Percentiles rank a stretch among this genome's conserved stretches.
phyloP scores from a whole-genome alignment of 2,329 filamentous ascomycete genomes.

The Clarireedia paspali region DNA sequence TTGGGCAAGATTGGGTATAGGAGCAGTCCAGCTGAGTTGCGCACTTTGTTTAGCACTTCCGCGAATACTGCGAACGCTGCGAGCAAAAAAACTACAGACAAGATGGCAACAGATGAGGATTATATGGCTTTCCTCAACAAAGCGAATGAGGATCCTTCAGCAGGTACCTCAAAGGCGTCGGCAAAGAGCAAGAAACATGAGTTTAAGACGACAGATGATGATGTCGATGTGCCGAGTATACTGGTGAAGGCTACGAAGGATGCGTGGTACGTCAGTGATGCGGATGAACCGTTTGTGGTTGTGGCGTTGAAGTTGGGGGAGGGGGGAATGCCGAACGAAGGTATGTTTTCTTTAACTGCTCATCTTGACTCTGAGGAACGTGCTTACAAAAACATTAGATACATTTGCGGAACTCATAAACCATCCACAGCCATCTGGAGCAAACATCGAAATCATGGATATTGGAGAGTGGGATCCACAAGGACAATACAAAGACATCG shows the following conservation, averaged over 20 bases:
- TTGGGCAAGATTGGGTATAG: not conserved
- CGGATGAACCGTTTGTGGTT: conserved; percentile 77
- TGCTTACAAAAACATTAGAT: conserved; percentile 35
- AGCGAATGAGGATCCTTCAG: conserved; percentile 71
- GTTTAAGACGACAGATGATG: conserved; percentile 46
- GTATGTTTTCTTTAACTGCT: conserved; percentile 35
- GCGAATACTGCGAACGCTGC: not conserved
- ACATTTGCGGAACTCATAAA: conserved; percentile 63
- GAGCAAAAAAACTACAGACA: conserved; percentile 1
- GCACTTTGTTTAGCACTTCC: conserved; percentile 10
- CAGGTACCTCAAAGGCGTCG: conserved; percentile 37
- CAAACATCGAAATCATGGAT: conserved; percentile 57
- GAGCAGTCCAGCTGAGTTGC: conserved; percentile 7
- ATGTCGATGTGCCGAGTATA: conserved; percentile 51
- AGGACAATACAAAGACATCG: conserved; percentile 60
- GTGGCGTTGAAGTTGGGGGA: conserved; percentile 59
- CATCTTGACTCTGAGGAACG: not conserved
- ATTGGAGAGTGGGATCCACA: conserved; percentile 65
- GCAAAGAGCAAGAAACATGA: conserved; percentile 27
- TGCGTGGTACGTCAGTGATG: conserved; percentile 69
- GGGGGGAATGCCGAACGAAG: conserved; percentile 50
- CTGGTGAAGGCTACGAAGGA: conserved; percentile 47
- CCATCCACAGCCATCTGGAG: conserved; percentile 44
- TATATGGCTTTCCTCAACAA: conserved; percentile 83
- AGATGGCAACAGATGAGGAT: conserved; percentile 70